Percentiles rank a stretch among this genome's conserved stretches.
These are phyloP conservation scores for Trichoderma sp. DNA, from an alignment of 2,329 filamentous ascomycete genomes.

Conservation along the genomic window DNA sequence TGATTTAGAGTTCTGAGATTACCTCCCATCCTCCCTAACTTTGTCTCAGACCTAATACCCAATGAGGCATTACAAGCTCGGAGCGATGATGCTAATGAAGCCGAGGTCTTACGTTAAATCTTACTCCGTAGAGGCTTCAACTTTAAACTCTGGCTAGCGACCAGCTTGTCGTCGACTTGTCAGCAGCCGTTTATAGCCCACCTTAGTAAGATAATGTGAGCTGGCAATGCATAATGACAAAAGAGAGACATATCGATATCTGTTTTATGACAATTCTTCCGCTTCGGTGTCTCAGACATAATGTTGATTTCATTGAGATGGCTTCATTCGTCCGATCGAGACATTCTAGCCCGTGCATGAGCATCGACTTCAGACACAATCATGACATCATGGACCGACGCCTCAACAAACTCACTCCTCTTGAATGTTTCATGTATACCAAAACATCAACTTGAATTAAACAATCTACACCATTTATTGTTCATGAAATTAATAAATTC, in stretches of 20 bases:
- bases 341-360: not conserved
- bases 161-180: not conserved
- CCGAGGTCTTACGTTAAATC: not conserved
- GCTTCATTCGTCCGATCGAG: not conserved
- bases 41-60: not conserved
- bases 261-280: not conserved
- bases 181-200: not conserved
- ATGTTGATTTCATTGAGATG: not conserved
- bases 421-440: not conserved
- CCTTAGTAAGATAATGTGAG: not conserved
- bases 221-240: not conserved
- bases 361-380: not conserved
- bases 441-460: not conserved
- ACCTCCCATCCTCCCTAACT: no score
- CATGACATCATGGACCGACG: conserved; percentile 17
- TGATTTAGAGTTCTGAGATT: not conserved
- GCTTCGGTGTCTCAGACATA: not conserved
- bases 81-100: no score
- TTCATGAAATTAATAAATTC: no score
- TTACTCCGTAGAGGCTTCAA: not conserved
- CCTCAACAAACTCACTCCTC: conserved; percentile 6
- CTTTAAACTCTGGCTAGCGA: not conserved
- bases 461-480: no score
- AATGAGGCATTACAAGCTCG: not conserved
- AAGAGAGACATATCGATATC: not conserved